These are phyloP conservation scores for Penicillium sp. DNA, from an alignment of 2,329 filamentous ascomycete species.

Conservation along the genomic window DNA sequence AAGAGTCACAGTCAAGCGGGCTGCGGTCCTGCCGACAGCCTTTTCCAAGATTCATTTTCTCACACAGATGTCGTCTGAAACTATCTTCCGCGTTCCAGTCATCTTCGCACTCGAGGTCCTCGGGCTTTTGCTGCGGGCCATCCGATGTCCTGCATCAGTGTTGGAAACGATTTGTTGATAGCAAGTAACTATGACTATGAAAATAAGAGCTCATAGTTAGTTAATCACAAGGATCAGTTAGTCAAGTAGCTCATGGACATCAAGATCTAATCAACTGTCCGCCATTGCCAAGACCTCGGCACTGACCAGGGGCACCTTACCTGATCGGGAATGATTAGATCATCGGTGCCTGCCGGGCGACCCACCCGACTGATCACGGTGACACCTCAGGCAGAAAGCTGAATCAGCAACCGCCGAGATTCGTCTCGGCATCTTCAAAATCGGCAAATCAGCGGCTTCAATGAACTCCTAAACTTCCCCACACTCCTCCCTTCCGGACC, in stretches of 20 bases:
- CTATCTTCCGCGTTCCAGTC: conserved; percentile 9
- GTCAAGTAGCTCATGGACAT: too few relatives aligned
- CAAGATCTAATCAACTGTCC: too few relatives aligned
- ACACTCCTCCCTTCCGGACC: conserved; percentile 6
- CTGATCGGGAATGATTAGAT: not conserved
- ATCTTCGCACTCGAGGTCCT: conserved; percentile 8
- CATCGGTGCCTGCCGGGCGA: not conserved
- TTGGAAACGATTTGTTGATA: too few relatives aligned
- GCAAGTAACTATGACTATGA: too few relatives aligned
- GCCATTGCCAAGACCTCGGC: too few relatives aligned
- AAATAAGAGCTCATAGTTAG: too few relatives aligned
- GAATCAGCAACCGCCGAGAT: conserved; percentile 29
- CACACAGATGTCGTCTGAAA: not conserved
- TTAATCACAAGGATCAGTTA: too few relatives aligned
- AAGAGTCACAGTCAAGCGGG: too few relatives aligned
- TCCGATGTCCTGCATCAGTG: not conserved
- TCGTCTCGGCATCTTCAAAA: conserved; percentile 19
- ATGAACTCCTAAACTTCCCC: not conserved
- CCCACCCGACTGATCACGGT: too few relatives aligned
- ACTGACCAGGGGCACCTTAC: not conserved
- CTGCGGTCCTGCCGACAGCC: too few relatives aligned
- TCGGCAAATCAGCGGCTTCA: conserved; percentile 1
- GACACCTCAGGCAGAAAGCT: conserved; percentile 3
- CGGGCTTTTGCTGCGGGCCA: not conserved
- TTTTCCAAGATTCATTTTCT: conserved; percentile 8